Base-by-base conservation (phyloP, 495 filamentous ascomycete species). In the Xylaria cubensis region DNA sequence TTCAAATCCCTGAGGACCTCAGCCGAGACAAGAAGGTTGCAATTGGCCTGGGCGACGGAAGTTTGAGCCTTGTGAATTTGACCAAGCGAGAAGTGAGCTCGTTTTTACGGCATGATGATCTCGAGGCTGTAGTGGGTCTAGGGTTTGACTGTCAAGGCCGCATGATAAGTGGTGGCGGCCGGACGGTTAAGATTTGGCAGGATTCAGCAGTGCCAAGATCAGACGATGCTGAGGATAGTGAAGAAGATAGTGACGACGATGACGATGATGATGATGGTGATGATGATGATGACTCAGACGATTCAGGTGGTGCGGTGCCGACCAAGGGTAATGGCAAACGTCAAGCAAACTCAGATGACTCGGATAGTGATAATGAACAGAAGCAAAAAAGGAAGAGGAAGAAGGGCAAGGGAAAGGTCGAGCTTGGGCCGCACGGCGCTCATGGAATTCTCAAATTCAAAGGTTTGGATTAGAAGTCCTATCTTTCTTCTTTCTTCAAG, bases 101-200 rank as follows among this genome's bases (percentile, higher is more conserved):
- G n/a, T 80, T 84, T 61, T 80, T 94, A 55, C 85, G 86, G 78
- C 94, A 97, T 80, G 92, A 97, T 78, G 94, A 97, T 72, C 81
- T 94, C 21, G 94, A 97, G 76, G 90, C 90, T 21, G 93, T 97
- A 17, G 87, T 94, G 10, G 89, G 88, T 13, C 74, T 98, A 17
- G 91, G 88, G 24, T 97, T 97, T 74, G 94, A 97, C 80, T 91
- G 91, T 59, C 89, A 90, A 59, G 92, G 94, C 64, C 87, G 94
- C 63, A 88, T 98, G 88, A 92, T 97, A 64, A 94, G 90, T 79
- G 94, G 93, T 48, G 94, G 94, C 65, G 94, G 94, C 3, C 86
- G 87, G 75, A 85, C 89, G 0, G 86, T 98, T 73, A 97, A 97
- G 83, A 90, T 98, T 12, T 98, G 94, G 94, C 84, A 90, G 74